These are phyloP conservation scores for Copromyces sp. DNA, from an alignment of 495 filamentous ascomycete species.

Conservation along the genomic window DNA sequence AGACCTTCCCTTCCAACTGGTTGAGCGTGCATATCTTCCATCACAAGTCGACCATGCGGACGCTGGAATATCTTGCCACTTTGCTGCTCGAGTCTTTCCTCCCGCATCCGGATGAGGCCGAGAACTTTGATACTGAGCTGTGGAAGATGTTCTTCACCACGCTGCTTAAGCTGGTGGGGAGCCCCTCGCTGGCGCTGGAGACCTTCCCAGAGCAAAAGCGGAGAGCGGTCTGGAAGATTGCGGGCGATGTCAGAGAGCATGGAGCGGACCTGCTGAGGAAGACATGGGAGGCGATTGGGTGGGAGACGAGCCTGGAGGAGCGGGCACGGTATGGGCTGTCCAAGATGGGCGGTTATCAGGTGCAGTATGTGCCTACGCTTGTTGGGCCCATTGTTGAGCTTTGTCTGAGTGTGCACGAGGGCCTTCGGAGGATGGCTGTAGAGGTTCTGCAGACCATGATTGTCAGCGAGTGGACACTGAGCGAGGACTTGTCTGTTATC, in stretches of 20 bases:
- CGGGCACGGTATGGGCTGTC: slow-evolving; percentile 59
- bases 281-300: slow-evolving; percentile 94
- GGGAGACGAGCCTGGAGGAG: slow-evolving; percentile 80
- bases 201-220: slow-evolving; percentile 97
- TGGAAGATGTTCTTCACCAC: slow-evolving; percentile 92
- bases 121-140: slow-evolving; percentile 81
- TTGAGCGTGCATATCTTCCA: slow-evolving; percentile 91
- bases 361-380: slow-evolving; percentile 90
- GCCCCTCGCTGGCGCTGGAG: slow-evolving; percentile 79
- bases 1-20: slow-evolving; percentile 85
- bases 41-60: slow-evolving; percentile 81
- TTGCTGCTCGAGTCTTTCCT: slow-evolving; percentile 70
- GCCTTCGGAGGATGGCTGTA: slow-evolving; percentile 78
- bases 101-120: slow-evolving; percentile 83
- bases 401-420: slow-evolving; percentile 91
- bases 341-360: slow-evolving; percentile 91
- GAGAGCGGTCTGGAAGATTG: slow-evolving; percentile 96
- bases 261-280: slow-evolving; percentile 74
- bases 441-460: slow-evolving; percentile 96
- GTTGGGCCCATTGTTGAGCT: slow-evolving; percentile 88
- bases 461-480: slow-evolving; percentile 95
- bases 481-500: slow-evolving; percentile 81
- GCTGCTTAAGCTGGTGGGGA: slow-evolving; percentile 79
- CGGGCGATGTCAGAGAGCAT: slow-evolving; percentile 86
- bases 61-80: slow-evolving; percentile 71